These are phyloP conservation scores for Calycina marina DNA, from an alignment of 2,329 filamentous ascomycete species.

Conservation along the genomic window DNA sequence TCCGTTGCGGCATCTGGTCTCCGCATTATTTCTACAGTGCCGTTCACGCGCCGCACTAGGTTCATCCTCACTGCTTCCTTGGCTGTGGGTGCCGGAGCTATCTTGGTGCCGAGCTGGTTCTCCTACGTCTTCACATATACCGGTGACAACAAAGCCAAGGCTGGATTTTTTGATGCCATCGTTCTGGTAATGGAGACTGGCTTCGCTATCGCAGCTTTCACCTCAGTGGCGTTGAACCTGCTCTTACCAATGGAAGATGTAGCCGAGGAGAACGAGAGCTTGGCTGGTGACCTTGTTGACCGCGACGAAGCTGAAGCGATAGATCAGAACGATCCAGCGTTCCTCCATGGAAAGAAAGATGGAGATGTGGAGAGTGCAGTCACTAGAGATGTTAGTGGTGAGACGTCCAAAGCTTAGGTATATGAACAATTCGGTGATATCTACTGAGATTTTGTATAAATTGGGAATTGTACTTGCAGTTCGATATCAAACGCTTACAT, in stretches of 20 bases:
- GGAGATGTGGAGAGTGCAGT: not conserved
- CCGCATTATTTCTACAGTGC: constrained; percentile 54
- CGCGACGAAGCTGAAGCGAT: constrained; percentile 4
- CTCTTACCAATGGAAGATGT: constrained; percentile 62
- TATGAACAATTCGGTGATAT: too few relatives aligned
- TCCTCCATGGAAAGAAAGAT: too few relatives aligned
- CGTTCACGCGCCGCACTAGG: constrained; percentile 65
- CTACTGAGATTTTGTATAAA: too few relatives aligned
- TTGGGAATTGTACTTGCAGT: too few relatives aligned
- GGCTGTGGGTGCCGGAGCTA: constrained; percentile 58
- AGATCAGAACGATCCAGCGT: too few relatives aligned
- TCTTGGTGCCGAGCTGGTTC: constrained; percentile 54
- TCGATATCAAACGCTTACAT: too few relatives aligned
- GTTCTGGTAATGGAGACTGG: constrained; percentile 60
- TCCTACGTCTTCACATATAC: constrained; percentile 56
- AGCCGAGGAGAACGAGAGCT: constrained; percentile 30
- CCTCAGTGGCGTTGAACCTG: constrained; percentile 47
- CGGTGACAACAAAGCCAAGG: constrained; percentile 50
- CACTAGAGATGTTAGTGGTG: too few relatives aligned
- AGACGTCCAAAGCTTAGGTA: too few relatives aligned
- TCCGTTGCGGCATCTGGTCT: constrained; percentile 66
- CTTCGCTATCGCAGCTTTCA: constrained; percentile 58
- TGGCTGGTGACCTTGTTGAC: constrained; percentile 15
- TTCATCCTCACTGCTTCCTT: constrained; percentile 70
- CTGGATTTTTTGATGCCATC: constrained; percentile 64